phyloP scores from a whole-genome alignment of 208 protist genomes.

The Leishmania braziliensis region DNA sequence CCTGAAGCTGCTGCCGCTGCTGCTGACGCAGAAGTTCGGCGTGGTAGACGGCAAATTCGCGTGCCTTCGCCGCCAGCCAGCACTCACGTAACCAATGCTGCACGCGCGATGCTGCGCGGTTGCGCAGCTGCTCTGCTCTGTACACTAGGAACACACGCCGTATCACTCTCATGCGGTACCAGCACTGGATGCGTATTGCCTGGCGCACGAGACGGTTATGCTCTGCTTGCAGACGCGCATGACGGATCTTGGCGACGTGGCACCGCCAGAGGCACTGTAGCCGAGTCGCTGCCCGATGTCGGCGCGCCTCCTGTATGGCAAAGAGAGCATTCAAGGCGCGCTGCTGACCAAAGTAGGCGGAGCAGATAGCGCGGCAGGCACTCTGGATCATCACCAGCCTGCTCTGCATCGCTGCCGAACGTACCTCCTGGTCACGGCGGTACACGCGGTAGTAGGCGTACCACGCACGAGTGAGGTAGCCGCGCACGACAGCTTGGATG shows the following conservation, averaged over 20 bases:
- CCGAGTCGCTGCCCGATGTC: conserved; percentile 43
- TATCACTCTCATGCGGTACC: conserved; percentile 60
- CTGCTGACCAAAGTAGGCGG: conserved; percentile 35
- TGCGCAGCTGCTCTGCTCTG: conserved; percentile 44
- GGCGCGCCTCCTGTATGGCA: conserved; percentile 29
- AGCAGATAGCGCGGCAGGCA: conserved; percentile 45
- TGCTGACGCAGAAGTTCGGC: conserved; percentile 53
- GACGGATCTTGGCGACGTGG: conserved; percentile 57
- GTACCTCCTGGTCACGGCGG: conserved; percentile 70
- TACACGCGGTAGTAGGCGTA: conserved; percentile 83
- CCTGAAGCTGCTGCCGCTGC: conserved; percentile 47
- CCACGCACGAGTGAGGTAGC: conserved; percentile 83
- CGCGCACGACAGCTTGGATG: conserved; percentile 82
- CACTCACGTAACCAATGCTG: conserved; percentile 59
- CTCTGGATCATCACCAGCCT: conserved; percentile 67
- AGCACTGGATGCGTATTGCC: conserved; percentile 59
- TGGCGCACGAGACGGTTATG: conserved; percentile 43
- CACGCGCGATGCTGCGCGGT: conserved; percentile 50
- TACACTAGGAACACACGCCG: conserved; percentile 56
- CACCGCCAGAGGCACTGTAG: conserved; percentile 83
- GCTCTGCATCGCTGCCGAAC: conserved; percentile 65
- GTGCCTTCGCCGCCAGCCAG: conserved; percentile 54
- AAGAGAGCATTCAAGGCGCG: conserved; percentile 33
- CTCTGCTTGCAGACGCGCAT: conserved; percentile 70
- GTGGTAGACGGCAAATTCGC: conserved; percentile 70